These are phyloP conservation scores for Gaeumannomyces sp. DNA, from an alignment of 2,329 filamentous ascomycete species.

Conservation along the genomic window DNA sequence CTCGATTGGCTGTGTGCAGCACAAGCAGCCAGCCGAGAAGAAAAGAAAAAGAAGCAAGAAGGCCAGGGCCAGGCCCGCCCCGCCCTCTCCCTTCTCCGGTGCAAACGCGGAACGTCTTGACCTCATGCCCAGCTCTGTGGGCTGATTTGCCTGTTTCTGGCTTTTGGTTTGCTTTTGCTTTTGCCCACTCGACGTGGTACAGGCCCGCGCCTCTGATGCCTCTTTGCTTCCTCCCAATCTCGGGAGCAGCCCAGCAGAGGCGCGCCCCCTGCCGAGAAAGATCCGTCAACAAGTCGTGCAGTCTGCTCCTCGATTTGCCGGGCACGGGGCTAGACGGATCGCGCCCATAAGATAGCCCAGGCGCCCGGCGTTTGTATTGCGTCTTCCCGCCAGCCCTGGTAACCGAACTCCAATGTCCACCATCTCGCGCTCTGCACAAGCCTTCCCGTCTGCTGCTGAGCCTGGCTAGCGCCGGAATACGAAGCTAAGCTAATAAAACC, in stretches of 20 bases:
- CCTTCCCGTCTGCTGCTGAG: background rate
- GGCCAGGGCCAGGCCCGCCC: background rate
- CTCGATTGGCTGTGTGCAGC: background rate
- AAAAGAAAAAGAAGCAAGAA: background rate
- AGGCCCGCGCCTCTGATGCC: background rate
- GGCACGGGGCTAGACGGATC: background rate
- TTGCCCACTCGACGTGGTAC: background rate
- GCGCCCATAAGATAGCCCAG: background rate
- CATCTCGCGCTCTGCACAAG: background rate
- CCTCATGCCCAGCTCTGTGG: background rate
- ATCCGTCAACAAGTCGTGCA: background rate
- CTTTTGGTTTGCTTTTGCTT: background rate
- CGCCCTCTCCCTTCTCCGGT: too few species aligned
- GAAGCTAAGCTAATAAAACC: background rate
- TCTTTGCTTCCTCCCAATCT: background rate
- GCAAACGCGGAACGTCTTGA: background rate
- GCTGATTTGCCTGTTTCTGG: too few species aligned
- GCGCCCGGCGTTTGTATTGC: constrained; percentile 7
- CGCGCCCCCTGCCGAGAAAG: too few species aligned
- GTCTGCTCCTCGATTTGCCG: background rate
- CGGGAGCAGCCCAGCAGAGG: too few species aligned
- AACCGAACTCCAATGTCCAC: background rate
- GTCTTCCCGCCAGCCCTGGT: constrained; percentile 2
- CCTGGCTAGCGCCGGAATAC: background rate
- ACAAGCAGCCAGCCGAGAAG: background rate